phyloP scores from a whole-genome alignment of 495 filamentous ascomycete species.

The Evansstolkia leycettana region DNA sequence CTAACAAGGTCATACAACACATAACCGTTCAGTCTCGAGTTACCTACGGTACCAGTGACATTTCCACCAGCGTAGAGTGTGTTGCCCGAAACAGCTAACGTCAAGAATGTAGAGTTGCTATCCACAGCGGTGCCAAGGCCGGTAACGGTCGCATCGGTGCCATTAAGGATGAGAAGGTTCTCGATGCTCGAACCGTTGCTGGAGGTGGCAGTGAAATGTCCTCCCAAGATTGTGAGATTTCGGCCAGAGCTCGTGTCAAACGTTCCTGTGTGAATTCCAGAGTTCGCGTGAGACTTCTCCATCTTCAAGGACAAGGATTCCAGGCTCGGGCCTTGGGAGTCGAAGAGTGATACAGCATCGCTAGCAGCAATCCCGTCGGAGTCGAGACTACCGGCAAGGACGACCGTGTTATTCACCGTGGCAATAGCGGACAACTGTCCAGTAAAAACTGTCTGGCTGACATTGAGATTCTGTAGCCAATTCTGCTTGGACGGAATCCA shows the following conservation, averaged over 20 bases:
- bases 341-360: slow-evolving; percentile 53
- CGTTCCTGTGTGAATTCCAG: slow-evolving; percentile 60
- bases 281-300: slow-evolving; percentile 36
- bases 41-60: slow-evolving; percentile 56
- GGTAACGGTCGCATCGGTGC: slow-evolving; percentile 47
- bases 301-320: slow-evolving; percentile 52
- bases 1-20: slow-evolving; percentile 63
- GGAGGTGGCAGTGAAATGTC: slow-evolving; percentile 66
- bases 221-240: slow-evolving; percentile 81
- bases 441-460: slow-evolving; percentile 48
- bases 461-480: slow-evolving; percentile 76
- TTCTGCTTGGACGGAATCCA: slow-evolving; percentile 87
- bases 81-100: slow-evolving; percentile 54
- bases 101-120: slow-evolving; percentile 58
- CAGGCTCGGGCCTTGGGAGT: slow-evolving; percentile 34
- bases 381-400: slow-evolving; percentile 68
- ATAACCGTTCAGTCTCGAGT: slow-evolving; percentile 56
- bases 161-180: slow-evolving; percentile 68
- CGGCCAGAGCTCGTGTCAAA: slow-evolving; percentile 57
- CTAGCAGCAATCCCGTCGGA: slow-evolving; percentile 56
- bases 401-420: slow-evolving; percentile 44
- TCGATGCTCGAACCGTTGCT: slow-evolving; percentile 58
- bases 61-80: slow-evolving; percentile 73
- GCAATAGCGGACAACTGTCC: slow-evolving; percentile 61
- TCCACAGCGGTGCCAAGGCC: slow-evolving; percentile 59